phyloP scores from a whole-genome alignment of 768 basidiomycete species.

The Grammothele lineata region DNA sequence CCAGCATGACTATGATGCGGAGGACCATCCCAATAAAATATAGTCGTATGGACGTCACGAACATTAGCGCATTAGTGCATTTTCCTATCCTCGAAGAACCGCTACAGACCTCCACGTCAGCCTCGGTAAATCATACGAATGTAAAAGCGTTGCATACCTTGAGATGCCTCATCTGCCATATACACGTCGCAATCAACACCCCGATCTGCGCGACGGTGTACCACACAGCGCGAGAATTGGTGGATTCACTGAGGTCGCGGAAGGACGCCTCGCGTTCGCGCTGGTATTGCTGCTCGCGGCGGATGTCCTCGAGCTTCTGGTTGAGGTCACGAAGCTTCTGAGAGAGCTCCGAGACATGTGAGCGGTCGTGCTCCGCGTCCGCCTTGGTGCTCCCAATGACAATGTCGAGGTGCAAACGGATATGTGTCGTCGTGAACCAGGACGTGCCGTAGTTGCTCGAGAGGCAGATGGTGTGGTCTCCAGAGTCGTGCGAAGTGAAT shows the following conservation, averaged over 20 bases:
- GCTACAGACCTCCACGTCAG: conserved; percentile 34
- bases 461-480: conserved; percentile 96
- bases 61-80: conserved; percentile 44
- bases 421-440: conserved; percentile 81
- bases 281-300: conserved; percentile 96
- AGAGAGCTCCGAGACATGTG: conserved; percentile 78
- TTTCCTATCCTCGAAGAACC: conserved; percentile 86
- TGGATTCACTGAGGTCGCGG: conserved; percentile 81
- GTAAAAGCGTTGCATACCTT: conserved; percentile 53
- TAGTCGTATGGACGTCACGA: conserved; percentile 4
- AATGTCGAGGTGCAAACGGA: conserved; percentile 92
- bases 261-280: conserved; percentile 92
- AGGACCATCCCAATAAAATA: conserved; percentile 15
- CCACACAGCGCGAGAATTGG: conserved; percentile 93
- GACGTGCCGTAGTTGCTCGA: conserved; percentile 84
- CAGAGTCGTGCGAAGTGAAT: conserved; percentile 94
- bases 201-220: conserved; percentile 87
- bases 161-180: conserved; percentile 92
- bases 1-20: not conserved
- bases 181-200: conserved; percentile 78
- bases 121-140: not conserved
- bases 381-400: conserved; percentile 85
- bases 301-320: conserved; percentile 86
- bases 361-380: conserved; percentile 83
- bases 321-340: conserved; percentile 89